phyloP scores from a whole-genome alignment of 768 basidiomycete genomes.

The Boletus sensibilis region DNA sequence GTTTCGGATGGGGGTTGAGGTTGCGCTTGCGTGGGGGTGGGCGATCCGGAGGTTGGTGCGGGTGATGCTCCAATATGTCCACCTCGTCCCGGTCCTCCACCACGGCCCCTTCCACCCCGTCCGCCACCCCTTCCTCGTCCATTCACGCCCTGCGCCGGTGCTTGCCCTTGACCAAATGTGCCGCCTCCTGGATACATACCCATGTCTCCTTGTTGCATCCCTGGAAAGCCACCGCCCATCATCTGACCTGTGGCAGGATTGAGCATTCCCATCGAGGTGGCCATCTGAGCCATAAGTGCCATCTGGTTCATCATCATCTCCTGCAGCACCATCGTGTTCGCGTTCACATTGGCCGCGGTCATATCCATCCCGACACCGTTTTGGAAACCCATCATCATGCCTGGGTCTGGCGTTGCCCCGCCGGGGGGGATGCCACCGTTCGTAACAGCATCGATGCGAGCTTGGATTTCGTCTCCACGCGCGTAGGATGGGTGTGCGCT shows the following conservation, averaged over 20 bases:
- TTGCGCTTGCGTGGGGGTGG: conserved; percentile 20
- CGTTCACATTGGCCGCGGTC: conserved; percentile 52
- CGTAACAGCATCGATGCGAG: conserved; percentile 77
- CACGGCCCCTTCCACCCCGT: conserved; percentile 46
- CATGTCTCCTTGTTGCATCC: conserved; percentile 55
- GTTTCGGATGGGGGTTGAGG: conserved; percentile 18
- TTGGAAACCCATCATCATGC: conserved; percentile 45
- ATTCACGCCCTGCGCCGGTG: conserved; percentile 20
- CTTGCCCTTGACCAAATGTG: conserved; percentile 22
- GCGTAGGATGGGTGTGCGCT: conserved; percentile 31
- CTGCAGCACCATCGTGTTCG: conserved; percentile 73
- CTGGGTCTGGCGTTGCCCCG: conserved; percentile 25
- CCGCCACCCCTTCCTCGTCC: conserved; percentile 46
- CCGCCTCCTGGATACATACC: conserved; percentile 42
- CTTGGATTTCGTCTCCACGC: conserved; percentile 70
- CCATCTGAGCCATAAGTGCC: conserved; percentile 94
- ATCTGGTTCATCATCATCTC: conserved; percentile 92
- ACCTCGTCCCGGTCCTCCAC: conserved; percentile 46
- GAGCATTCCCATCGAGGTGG: conserved; percentile 76
- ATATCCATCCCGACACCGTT: conserved; percentile 46
- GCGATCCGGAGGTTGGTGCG: conserved; percentile 19
- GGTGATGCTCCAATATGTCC: conserved; percentile 34
- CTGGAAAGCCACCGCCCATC: conserved; percentile 55
- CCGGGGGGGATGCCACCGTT: conserved; percentile 45
- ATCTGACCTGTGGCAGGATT: conserved; percentile 58